These are phyloP conservation scores for Lippia alba DNA, from an alignment of 305 asterid genomes.

Conservation along the genomic window DNA sequence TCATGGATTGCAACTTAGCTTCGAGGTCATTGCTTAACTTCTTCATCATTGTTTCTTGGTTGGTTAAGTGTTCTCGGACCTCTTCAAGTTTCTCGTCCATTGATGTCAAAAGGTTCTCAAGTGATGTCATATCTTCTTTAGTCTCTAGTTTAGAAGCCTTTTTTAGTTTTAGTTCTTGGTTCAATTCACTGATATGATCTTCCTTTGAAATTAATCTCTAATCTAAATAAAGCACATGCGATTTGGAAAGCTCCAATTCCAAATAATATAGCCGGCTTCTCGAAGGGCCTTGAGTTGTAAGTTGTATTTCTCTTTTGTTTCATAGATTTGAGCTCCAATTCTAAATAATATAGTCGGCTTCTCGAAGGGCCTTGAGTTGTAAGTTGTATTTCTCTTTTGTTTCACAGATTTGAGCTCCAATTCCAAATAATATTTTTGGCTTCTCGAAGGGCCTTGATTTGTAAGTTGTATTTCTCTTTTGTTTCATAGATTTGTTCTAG, in stretches of 20 bases:
- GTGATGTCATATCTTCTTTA: conserved; percentile 47
- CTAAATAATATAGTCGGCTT: conserved; percentile 50
- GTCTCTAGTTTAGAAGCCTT: conserved; percentile 53
- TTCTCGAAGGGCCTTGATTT: conserved; percentile 53
- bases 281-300: conserved; percentile 50
- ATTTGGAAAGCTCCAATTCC: conserved; percentile 55
- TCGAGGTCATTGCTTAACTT: conserved; percentile 61
- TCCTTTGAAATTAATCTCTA: conserved; percentile 53
- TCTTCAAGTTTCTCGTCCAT: conserved; percentile 48
- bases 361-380: conserved; percentile 53
- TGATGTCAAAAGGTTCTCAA: conserved; percentile 46
- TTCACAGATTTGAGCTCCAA: conserved; percentile 45
- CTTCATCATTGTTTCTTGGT: conserved; percentile 52
- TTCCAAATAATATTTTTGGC: conserved; percentile 50
- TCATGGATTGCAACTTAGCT: conserved; percentile 59
- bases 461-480: conserved; percentile 44
- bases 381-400: conserved; percentile 44
- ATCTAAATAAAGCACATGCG: conserved; percentile 36
- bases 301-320: conserved; percentile 47
- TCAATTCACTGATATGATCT: conserved; percentile 47
- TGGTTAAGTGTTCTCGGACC: conserved; percentile 39
- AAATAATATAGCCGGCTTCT: conserved; percentile 50
- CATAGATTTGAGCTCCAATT: conserved; percentile 44
- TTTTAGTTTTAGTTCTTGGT: conserved; percentile 44
- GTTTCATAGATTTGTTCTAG: conserved; percentile 43